These are phyloP conservation scores for Syncephalastrum sp. DNA, from an alignment of 371 early-diverging fungal species.

Conservation along the genomic window DNA sequence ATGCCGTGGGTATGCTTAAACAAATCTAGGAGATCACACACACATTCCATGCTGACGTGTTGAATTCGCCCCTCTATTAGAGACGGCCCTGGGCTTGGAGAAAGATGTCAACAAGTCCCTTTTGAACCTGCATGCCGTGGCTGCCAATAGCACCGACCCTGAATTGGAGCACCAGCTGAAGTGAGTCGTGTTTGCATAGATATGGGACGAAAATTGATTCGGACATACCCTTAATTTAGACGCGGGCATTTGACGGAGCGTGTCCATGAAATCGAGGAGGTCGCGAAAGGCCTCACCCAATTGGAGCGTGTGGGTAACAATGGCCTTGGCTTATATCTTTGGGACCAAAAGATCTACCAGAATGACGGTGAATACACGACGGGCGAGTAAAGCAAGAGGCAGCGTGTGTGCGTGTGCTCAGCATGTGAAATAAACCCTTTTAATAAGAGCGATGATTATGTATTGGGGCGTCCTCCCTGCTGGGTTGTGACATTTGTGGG, in stretches of 20 bases:
- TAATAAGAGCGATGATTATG: not conserved
- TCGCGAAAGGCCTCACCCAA: slow-evolving; percentile 50
- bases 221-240: slow-evolving; percentile 11
- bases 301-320: slow-evolving; percentile 51
- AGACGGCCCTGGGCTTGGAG: slow-evolving; percentile 37
- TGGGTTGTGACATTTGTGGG: too few species aligned
- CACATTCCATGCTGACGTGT: slow-evolving; percentile 2
- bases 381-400: not conserved
- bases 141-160: slow-evolving; percentile 48
- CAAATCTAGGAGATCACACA: not conserved
- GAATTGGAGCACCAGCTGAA: slow-evolving; percentile 61
- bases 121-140: slow-evolving; percentile 52
- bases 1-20: slow-evolving; percentile 29
- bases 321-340: slow-evolving; percentile 50
- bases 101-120: slow-evolving; percentile 64
- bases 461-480: too few species aligned
- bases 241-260: slow-evolving; percentile 32
- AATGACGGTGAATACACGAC: slow-evolving; percentile 23
- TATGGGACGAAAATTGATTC: not conserved
- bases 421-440: too few species aligned
- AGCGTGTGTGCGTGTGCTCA: not conserved
- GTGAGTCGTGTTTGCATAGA: slow-evolving; percentile 19
- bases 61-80: slow-evolving; percentile 10
- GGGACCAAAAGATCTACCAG: slow-evolving; percentile 39
- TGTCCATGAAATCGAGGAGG: slow-evolving; percentile 46